Base-by-base conservation (phyloP, 352 stramenopile species). In the Phytophthora citricola region DNA sequence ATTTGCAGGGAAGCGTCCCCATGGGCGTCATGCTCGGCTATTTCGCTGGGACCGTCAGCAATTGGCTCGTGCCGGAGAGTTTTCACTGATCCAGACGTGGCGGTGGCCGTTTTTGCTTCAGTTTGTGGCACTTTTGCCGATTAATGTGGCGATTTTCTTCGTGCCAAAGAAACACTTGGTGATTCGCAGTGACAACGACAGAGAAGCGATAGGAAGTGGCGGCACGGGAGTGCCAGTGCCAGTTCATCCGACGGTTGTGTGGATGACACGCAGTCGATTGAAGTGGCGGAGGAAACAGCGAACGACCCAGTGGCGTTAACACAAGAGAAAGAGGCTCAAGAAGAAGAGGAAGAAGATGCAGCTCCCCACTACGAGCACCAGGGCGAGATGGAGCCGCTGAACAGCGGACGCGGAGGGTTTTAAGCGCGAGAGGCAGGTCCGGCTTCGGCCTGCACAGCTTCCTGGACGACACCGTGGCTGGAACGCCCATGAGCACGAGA, bases 1-100 rank as follows among this genome's bases (percentile, higher is more conserved):
- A 92, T 32, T 61, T 95, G 17, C 87, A 95, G 58, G 87, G 83
- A 36, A 92, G 82, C 22, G 84, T 93, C 17, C 85, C 87, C 27
- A 89, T 95, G 74, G 87, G 87, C 48, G 83, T 95, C 66, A 95
- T 92, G 85, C 76, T 95, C 53, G 87, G 87, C 15, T 95, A 95
- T 56, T 92, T 95, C 49, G 79, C 85, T 15, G 87, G 87, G 43
- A 92, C 83, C 0, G 83, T 95, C 2, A 89, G 81, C 48, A 93
- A 93, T 52, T 93, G 85, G 85, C 60, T 95, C 51, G 83, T 91
- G 15, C 78, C 79, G 1, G 83, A 91, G 65, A 84, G 69, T 54
- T 89, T 54, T 68, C 77, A 40, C 63, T 82, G 4, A 78, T 93
- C 27, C 78, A 89, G 60, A 92, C 81, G 43, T 95, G 87, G 87